phyloP scores from a whole-genome alignment of 257 asterid genomes.

The Jacaranda copaia region DNA sequence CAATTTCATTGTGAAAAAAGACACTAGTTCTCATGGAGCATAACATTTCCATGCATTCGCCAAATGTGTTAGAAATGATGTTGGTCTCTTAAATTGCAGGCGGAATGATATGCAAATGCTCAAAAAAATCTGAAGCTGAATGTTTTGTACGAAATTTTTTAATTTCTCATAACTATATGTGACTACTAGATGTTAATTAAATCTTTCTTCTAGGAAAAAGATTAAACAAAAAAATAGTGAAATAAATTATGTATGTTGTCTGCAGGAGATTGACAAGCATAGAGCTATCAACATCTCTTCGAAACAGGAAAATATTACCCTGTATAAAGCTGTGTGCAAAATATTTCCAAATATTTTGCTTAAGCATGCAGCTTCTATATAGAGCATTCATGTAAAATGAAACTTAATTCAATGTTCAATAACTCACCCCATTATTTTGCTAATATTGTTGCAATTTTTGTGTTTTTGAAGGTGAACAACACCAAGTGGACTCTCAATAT shows the following conservation, averaged over 20 bases:
- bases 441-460: constrained; percentile 38
- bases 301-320: not conserved
- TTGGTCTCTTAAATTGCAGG: no score
- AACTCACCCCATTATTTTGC: constrained; percentile 7
- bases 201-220: not conserved
- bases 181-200: constrained; percentile 3
- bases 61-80: not conserved
- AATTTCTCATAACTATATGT: not conserved
- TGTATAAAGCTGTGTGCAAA: not conserved
- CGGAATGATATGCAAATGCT: not conserved
- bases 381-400: constrained; percentile 12
- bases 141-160: not conserved
- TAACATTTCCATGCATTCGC: not conserved
- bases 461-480: constrained; percentile 56
- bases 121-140: not conserved
- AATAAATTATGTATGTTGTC: not conserved
- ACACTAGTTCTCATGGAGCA: not conserved
- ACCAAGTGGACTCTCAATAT: constrained; percentile 51
- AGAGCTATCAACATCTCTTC: not conserved
- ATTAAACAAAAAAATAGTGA: constrained; percentile 7
- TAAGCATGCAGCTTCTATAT: not conserved
- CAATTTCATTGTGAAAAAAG: not conserved
- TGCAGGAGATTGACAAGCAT: not conserved
- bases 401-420: not conserved
- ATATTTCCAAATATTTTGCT: not conserved